Evolutionary conservation across 768 basidiomycete species (phyloP).

Genomic region (Tylopilus felleus): DNA sequence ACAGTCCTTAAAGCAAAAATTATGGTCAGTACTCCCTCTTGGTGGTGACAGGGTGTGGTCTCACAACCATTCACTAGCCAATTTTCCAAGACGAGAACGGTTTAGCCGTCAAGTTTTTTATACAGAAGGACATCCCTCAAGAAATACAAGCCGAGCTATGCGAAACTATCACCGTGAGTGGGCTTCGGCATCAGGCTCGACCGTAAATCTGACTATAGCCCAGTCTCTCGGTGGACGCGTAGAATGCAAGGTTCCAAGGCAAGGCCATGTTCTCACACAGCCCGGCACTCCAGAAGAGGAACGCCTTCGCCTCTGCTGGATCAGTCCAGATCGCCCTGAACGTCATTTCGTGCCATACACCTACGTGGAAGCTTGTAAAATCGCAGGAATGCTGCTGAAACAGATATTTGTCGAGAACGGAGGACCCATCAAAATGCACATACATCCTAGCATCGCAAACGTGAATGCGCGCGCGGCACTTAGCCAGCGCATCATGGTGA

Average conservation of each 20-base stretch:
- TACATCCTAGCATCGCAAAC: constrained; percentile 78
- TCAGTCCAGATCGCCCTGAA: constrained; percentile 63
- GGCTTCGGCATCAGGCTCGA: background rate
- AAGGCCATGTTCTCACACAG: constrained; percentile 71
- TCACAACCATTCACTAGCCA: constrained; percentile 39
- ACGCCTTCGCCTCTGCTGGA: constrained; percentile 75
- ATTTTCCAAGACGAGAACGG: constrained; percentile 71
- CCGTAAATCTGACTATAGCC: constrained; percentile 2
- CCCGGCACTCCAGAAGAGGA: constrained; percentile 67
- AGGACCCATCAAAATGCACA: constrained; percentile 68
- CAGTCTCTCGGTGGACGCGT: constrained; percentile 75
- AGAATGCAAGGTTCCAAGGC: constrained; percentile 73
- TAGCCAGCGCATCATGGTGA: constrained; percentile 68
- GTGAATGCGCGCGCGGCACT: constrained; percentile 66
- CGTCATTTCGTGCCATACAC: constrained; percentile 78
- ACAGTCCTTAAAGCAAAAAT: background rate
- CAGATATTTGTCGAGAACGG: constrained; percentile 74
- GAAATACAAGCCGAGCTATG: constrained; percentile 69
- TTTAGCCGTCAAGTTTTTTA: constrained; percentile 76
- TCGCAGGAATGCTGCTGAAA: constrained; percentile 66
- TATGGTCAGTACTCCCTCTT: constrained; percentile 21
- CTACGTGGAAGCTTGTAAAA: constrained; percentile 81
- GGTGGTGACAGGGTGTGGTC: background rate
- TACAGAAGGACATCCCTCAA: constrained; percentile 72
- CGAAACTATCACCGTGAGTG: constrained; percentile 64